These are phyloP conservation scores for Prunus campanulata DNA, from an alignment of 306 rosid species.

Conservation along the genomic window DNA sequence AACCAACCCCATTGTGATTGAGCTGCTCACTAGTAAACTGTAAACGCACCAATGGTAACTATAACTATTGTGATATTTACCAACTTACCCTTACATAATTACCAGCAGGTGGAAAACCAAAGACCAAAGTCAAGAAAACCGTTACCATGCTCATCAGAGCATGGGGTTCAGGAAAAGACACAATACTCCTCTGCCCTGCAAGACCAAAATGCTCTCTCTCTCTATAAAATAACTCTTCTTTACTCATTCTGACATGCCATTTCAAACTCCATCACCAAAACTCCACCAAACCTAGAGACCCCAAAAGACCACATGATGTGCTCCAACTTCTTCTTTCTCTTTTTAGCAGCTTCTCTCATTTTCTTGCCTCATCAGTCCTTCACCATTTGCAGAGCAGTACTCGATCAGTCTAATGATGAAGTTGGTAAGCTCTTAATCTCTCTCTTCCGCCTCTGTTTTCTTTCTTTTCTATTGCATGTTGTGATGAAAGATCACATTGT, in stretches of 20 bases:
- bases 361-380: conserved; percentile 24
- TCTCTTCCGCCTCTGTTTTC: neutral
- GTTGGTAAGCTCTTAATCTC: conserved; percentile 39
- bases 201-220: too few species aligned
- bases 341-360: conserved; percentile 27
- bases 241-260: neutral
- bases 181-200: too few species aligned
- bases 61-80: too few species aligned
- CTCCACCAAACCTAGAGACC: neutral
- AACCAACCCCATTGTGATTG: too few species aligned
- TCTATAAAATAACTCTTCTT: too few species aligned
- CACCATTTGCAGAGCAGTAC: conserved; percentile 31
- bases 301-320: neutral
- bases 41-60: too few species aligned
- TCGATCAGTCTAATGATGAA: conserved; percentile 36
- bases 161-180: too few species aligned
- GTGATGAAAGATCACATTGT: neutral
- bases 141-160: too few species aligned
- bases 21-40: too few species aligned
- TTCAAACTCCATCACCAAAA: neutral
- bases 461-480: neutral
- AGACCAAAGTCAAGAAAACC: too few species aligned
- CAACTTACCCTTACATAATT: too few species aligned
- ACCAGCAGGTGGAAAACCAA: too few species aligned
- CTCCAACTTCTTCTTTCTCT: conserved; percentile 5